A percentile compares a stretch with the other conserved stretches of the same genome.
Evolutionary conservation across 331 rosid species (phyloP).

Genomic region (Quercus lobata): DNA sequence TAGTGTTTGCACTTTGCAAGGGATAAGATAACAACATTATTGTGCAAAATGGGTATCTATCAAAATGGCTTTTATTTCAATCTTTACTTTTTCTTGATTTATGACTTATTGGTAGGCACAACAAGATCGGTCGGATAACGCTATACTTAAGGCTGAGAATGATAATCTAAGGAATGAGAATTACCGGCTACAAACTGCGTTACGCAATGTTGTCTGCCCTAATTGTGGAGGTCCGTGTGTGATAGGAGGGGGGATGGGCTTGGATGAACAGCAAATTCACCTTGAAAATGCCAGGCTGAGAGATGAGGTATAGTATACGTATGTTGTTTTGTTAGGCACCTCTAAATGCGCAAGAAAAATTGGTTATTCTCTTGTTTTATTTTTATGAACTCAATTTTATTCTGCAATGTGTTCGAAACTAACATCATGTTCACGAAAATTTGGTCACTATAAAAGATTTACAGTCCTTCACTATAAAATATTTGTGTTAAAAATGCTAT

Average conservation of each 20-base stretch:
- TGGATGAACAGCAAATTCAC: conserved; percentile 83
- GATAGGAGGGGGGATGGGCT: conserved; percentile 59
- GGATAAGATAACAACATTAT: no score
- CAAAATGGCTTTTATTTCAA: not conserved
- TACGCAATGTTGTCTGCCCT: conserved; percentile 73
- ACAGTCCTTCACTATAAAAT: no score
- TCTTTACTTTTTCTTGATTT: not conserved
- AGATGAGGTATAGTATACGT: conserved; percentile 56
- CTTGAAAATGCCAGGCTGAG: conserved; percentile 81
- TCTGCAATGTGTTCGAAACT: no score
- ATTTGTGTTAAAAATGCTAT: no score
- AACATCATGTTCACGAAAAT: no score
- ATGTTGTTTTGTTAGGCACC: not conserved
- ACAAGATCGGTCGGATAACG: conserved; percentile 84
- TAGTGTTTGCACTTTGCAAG: no score
- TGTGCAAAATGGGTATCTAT: conserved; percentile 13
- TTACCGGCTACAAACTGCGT: conserved; percentile 62
- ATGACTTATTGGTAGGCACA: conserved; percentile 58
- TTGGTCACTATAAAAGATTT: no score
- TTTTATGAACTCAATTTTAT: no score
- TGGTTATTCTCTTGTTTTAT: no score
- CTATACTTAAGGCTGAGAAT: conserved; percentile 77
- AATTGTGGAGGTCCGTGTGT: conserved; percentile 81
- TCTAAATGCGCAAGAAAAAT: not conserved
- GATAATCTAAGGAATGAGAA: conserved; percentile 75